Conservation (phyloP, 1,139 yeast genomes). For the Suhomyces kunorum region DNA sequence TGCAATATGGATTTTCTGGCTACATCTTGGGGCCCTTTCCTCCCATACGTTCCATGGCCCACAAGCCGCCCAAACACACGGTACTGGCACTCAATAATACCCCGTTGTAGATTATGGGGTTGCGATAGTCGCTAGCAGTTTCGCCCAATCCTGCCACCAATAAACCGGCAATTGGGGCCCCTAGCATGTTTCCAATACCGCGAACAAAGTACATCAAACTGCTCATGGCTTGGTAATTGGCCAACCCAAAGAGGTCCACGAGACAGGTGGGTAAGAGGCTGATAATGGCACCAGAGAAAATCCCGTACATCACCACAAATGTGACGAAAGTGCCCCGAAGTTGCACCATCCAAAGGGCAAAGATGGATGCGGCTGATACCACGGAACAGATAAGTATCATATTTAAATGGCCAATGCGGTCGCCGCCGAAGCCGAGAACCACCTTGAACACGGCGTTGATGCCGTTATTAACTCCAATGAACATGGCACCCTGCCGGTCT, state of each 20-base stretch:
- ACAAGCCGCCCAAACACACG: conserved; percentile 15
- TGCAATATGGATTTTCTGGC: too few relatives aligned
- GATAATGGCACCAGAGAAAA: conserved; percentile 40
- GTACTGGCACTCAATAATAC: conserved; percentile 24
- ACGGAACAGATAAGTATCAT: conserved; percentile 38
- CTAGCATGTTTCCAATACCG: conserved; percentile 35
- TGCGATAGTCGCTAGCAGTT: conserved; percentile 22
- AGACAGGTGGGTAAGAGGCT: conserved; percentile 42
- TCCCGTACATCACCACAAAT: conserved; percentile 41
- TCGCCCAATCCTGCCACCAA: conserved; percentile 22
- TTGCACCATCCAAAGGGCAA: conserved; percentile 37
- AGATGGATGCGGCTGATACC: conserved; percentile 31
- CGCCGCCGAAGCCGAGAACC: conserved; percentile 38
- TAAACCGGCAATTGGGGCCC: conserved; percentile 36
- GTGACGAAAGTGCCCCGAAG: conserved; percentile 31
- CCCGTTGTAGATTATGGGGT: conserved; percentile 31
- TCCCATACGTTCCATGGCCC: conserved; percentile 6
- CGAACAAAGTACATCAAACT: conserved; percentile 33
- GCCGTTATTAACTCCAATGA: conserved; percentile 44
- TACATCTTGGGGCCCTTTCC: background rate
- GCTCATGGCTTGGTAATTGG: conserved; percentile 29
- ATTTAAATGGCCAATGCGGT: conserved; percentile 38
- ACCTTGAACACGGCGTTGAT: conserved; percentile 43
- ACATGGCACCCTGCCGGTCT: conserved; percentile 38
- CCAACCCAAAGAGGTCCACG: conserved; percentile 39